Evolutionary conservation across 2,329 filamentous ascomycete species (phyloP).

Genomic region (Talaromyces piceae): DNA sequence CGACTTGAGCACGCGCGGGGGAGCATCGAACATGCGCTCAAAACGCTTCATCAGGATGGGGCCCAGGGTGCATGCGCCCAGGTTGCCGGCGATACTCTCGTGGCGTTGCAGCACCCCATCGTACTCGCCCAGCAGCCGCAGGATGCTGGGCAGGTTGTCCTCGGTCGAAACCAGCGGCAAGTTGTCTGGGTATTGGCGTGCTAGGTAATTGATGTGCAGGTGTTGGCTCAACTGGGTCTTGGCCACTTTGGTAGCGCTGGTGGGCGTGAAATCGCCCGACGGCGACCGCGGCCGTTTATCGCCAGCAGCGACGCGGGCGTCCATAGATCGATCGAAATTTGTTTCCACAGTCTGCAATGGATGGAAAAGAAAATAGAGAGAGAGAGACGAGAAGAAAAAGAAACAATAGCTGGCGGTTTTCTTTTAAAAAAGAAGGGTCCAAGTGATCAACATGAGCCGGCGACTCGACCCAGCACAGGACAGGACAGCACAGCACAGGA

Average conservation of each 20-base stretch:
- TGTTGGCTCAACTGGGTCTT: conserved; percentile 52
- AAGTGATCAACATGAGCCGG: too few species aligned
- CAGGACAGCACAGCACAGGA: too few species aligned
- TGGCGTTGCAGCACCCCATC: conserved; percentile 78
- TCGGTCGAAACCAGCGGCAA: conserved; percentile 55
- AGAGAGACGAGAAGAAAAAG: too few species aligned
- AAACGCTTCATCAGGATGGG: conserved; percentile 80
- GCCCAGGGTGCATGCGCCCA: conserved; percentile 74
- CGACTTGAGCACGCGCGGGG: conserved; percentile 60
- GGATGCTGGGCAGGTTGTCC: conserved; percentile 66
- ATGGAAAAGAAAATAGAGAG: too few species aligned
- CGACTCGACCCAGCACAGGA: too few species aligned
- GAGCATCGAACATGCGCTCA: conserved; percentile 76
- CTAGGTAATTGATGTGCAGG: conserved; percentile 62
- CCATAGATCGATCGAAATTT: neutral
- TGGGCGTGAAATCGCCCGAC: conserved; percentile 31
- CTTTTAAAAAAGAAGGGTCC: too few species aligned
- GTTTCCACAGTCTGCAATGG: too few species aligned
- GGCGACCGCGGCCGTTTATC: conserved; percentile 42
- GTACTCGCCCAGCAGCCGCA: conserved; percentile 69
- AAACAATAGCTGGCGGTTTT: too few species aligned
- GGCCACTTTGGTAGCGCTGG: conserved; percentile 41
- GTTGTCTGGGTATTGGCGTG: conserved; percentile 54
- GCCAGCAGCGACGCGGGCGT: conserved; percentile 21
- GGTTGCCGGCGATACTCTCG: conserved; percentile 77